Percentiles rank a stretch among this genome's conserved stretches.
Conservation (phyloP, 768 basidiomycete species). For the Psilocybe cubensis region DNA sequence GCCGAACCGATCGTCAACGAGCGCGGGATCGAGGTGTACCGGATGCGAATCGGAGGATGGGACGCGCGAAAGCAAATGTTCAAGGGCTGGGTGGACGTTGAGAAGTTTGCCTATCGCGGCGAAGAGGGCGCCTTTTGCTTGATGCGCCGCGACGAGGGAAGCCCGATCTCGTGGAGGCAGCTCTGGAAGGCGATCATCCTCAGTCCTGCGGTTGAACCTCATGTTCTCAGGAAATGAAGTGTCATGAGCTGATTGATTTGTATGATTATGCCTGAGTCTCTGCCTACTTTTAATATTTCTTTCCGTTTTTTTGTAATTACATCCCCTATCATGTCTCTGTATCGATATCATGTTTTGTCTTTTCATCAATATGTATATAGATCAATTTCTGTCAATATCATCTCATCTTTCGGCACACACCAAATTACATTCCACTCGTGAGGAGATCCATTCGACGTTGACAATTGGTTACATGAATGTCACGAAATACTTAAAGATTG, state of each 20-base stretch:
- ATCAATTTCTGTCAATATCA: neutral
- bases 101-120: conserved; percentile 55
- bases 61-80: conserved; percentile 66
- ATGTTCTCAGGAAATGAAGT: conserved; percentile 50
- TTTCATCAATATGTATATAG: conserved; percentile 1
- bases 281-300: neutral
- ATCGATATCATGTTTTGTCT: neutral
- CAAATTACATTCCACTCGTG: too few species aligned
- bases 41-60: conserved; percentile 67
- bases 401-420: too few species aligned
- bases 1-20: conserved; percentile 8
- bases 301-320: neutral
- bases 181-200: conserved; percentile 70
- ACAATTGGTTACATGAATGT: too few species aligned
- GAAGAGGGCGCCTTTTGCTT: conserved; percentile 65
- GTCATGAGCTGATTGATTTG: neutral
- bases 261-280: neutral
- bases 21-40: conserved; percentile 26
- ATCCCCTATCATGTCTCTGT: neutral
- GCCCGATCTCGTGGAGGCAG: conserved; percentile 77
- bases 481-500: too few species aligned
- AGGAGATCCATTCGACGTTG: too few species aligned
- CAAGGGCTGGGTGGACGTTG: conserved; percentile 79
- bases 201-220: conserved; percentile 55
- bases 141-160: conserved; percentile 76